Percentiles rank a stretch among this genome's conserved stretches.
phyloP scores from a whole-genome alignment of 805 yeast genomes.

The Wickerhamomyces canadensis region DNA sequence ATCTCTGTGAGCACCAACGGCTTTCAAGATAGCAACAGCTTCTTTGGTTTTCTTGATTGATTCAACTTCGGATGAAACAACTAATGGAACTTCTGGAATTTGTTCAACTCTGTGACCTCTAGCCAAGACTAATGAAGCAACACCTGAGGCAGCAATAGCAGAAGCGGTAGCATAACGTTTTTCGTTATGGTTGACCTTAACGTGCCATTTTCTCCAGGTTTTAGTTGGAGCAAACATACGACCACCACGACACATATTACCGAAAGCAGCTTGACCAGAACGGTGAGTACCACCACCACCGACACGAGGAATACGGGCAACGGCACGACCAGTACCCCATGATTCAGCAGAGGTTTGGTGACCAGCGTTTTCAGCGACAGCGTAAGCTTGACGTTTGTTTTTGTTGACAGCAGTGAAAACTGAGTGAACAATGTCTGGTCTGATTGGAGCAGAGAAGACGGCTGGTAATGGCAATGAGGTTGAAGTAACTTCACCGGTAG shows the following conservation, averaged over 20 bases:
- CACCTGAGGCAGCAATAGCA: constrained; percentile 98
- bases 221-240: constrained; percentile 99
- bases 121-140: constrained; percentile 96
- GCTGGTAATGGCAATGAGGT: constrained; percentile 92
- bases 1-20: constrained; percentile 98
- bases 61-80: constrained; percentile 90
- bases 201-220: constrained; percentile 99
- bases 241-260: constrained; percentile 99
- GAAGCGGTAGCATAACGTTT: constrained; percentile 99
- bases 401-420: constrained; percentile 98
- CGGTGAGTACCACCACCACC: constrained; percentile 99
- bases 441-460: constrained; percentile 99
- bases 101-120: constrained; percentile 99
- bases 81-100: constrained; percentile 97
- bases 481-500: constrained; percentile 82
- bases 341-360: constrained; percentile 99
- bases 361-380: constrained; percentile 99
- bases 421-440: constrained; percentile 98
- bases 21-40: constrained; percentile 96
- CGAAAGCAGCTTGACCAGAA: constrained; percentile 99
- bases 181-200: constrained; percentile 99
- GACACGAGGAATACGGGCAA: constrained; percentile 99
- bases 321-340: constrained; percentile 99
- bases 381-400: constrained; percentile 99
- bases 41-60: constrained; percentile 95